Evolutionary conservation across 2,329 filamentous ascomycete species (phyloP).

Genomic region (Fusarium albidum): DNA sequence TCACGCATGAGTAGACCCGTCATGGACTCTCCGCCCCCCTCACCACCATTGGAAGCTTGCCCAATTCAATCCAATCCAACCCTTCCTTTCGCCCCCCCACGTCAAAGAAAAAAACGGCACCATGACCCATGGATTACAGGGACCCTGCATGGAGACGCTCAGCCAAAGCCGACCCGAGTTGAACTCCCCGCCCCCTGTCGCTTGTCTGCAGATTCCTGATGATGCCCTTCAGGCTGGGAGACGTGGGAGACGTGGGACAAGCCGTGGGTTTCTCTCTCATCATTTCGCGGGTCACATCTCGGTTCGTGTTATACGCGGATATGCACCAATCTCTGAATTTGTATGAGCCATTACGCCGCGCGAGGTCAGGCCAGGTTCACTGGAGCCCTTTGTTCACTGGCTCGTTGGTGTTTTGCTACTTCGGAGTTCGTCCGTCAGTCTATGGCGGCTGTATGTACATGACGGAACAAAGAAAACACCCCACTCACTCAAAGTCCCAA

Average conservation of each 20-base stretch:
- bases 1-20: constrained; percentile 33
- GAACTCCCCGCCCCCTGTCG: constrained; percentile 35
- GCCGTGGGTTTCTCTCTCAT: constrained; percentile 22
- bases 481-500: constrained; percentile 21
- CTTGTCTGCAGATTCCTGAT: constrained; percentile 16
- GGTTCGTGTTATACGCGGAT: constrained; percentile 1
- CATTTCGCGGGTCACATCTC: constrained; percentile 20
- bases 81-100: constrained; percentile 19
- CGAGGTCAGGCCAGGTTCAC: constrained; percentile 1
- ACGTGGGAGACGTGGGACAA: constrained; percentile 6
- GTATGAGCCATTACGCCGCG: constrained; percentile 27
- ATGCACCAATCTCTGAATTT: constrained; percentile 11
- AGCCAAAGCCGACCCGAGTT: constrained; percentile 15
- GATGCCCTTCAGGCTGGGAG: constrained; percentile 11
- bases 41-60: constrained; percentile 4
- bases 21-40: constrained; percentile 33
- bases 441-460: constrained; percentile 1
- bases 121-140: constrained; percentile 12
- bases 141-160: constrained; percentile 20
- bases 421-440: constrained; percentile 14
- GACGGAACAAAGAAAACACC: constrained; percentile 9
- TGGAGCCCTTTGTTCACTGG: constrained; percentile 9
- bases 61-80: neutral
- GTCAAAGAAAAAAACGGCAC: constrained; percentile 9
- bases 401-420: constrained; percentile 3